Evolutionary conservation across 2,329 filamentous ascomycete species (phyloP), one percentile per base, ranked within the genome.

Genomic region (Didymella keratinophila): DNA sequence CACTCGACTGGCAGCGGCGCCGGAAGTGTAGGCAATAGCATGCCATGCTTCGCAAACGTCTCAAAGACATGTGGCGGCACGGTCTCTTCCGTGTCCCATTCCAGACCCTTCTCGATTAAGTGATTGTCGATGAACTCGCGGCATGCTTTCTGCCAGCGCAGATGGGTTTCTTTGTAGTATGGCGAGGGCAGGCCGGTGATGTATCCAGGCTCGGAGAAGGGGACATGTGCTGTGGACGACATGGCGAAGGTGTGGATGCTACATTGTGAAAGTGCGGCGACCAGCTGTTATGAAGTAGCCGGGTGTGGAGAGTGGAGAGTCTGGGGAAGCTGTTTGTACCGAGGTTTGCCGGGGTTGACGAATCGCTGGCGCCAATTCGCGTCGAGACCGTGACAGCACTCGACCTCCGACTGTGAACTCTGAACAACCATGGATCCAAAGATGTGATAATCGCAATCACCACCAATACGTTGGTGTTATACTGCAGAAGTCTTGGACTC

Each of bases 141-240:
- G 71, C 87, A 88, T 62, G 84, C 85, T 71, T 86, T 85, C 72
- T 93, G 89, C 81, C 87, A 91, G 70, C 78, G 79, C 14, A 81
- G 79, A 71, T 92, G 89, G 4, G 86, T 86, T 3, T 84, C 80
- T 23, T 84, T 87, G 78, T 90, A 90, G 78, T 91, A 90, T 12
- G 89, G 86, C 0, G 87, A 90, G 0, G 89, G 90, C 2, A 91
- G 80, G 51, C 89, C 89, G 66, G 81, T 81, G 45, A 92, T 82
- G 78, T 88, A 92, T 1, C 89, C 84, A 1, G 90, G 90, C 67
- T 93, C 90, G 5, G 88, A 87, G 78, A 92, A 91, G 49, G 90
- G 90, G 25, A 90, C 57, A 52, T 73, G 65, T 41, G 72, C 66
- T 12, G 62, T 67, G 21, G 72, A 65, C 7, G 71, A 68, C 72